Conservation (phyloP, 1,284 basidiomycete species). For the Golubevia sp. region DNA sequence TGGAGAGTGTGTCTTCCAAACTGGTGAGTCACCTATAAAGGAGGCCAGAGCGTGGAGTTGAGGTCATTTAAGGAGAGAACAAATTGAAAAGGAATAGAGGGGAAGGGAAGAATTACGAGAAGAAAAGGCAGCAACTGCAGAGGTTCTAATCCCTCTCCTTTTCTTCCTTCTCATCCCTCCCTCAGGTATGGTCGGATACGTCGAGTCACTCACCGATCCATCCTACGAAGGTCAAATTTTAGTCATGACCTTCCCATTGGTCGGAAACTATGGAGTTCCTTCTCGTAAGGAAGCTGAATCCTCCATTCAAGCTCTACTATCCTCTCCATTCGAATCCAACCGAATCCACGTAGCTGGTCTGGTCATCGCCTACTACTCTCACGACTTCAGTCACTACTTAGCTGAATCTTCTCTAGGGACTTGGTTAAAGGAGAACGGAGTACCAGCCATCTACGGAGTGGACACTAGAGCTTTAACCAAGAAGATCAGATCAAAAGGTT, state of each 20-base stretch:
- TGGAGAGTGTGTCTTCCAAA: conserved; percentile 99
- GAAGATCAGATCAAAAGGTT: conserved; percentile 90
- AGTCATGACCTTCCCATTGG: conserved; percentile 92
- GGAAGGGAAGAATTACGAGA: not conserved
- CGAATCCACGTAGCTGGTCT: conserved; percentile 91
- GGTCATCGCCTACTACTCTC: conserved; percentile 85
- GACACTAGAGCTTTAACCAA: conserved; percentile 98
- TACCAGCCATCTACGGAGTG: conserved; percentile 94
- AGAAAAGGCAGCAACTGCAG: not conserved
- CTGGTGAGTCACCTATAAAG: conserved; percentile 70
- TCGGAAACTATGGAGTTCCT: conserved; percentile 99
- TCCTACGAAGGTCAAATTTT: conserved; percentile 99
- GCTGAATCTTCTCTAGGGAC: conserved; percentile 83
- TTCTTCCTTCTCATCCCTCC: not conserved
- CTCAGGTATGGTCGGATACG: conserved; percentile 87
- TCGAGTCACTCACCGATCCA: conserved; percentile 96
- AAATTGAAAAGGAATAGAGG: not conserved
- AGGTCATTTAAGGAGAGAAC: not conserved
- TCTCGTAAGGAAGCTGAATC: conserved; percentile 66
- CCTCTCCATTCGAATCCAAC: conserved; percentile 80
- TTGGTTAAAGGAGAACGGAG: conserved; percentile 93
- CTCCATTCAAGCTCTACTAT: conserved; percentile 63
- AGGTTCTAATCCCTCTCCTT: not conserved
- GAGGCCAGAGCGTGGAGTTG: not conserved
- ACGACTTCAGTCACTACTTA: conserved; percentile 93